Evolutionary conservation across 192 early-diverging fungal genomes (phyloP), one percentile per base, ranked within the genome.

Genomic region (Coemansia sp.): DNA sequence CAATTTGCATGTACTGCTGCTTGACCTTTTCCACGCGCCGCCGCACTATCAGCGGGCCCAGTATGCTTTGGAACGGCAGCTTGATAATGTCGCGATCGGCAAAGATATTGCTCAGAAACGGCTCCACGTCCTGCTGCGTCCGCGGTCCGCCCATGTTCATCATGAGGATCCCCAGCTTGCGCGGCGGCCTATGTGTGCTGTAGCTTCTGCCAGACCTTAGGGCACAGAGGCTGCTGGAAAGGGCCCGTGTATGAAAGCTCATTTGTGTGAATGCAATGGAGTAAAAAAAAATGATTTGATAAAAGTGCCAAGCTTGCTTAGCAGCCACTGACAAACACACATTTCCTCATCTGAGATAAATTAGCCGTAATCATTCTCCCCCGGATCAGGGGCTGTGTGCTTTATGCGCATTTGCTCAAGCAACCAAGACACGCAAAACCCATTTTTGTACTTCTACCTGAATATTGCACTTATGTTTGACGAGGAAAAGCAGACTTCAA

Each of bases 71-170:
- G 20, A 91, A 66, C 1, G 95, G 94, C 11, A 98, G 68, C 26
- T 87, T 89, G 68, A 98, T 94, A 53, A 98, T 79, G 71, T 98
- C 95, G 15, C 85, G 82, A 80, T 98, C 95, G 11, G 81, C 83
- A 64, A 98, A 98, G 21, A 98, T 83, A 57, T 86, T 83, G 60
- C 61, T 54, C 26, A 98, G 81, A 72, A 96, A 98, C 41, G 81
- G 81, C 17, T 87, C 69, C 10, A 98, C 95, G 37, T 87, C 83
- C 18, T 81, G 77, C 51, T 90, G 72, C 3, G 76, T 90, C 28
- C 79, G 68, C 8, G 95, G 93, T 0, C 94, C 95, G 31, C 95
- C 95, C 83, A 98, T 85, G 73, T 98, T 98, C 79, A 93, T 91
- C 49, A 98, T 72, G 10, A 96, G 69, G 52, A 98, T 81, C 28